Evolutionary conservation across 140 eudicot genomes (phyloP), one percentile per base, ranked within the genome.

Genomic region (Ambrosia hybrid): DNA sequence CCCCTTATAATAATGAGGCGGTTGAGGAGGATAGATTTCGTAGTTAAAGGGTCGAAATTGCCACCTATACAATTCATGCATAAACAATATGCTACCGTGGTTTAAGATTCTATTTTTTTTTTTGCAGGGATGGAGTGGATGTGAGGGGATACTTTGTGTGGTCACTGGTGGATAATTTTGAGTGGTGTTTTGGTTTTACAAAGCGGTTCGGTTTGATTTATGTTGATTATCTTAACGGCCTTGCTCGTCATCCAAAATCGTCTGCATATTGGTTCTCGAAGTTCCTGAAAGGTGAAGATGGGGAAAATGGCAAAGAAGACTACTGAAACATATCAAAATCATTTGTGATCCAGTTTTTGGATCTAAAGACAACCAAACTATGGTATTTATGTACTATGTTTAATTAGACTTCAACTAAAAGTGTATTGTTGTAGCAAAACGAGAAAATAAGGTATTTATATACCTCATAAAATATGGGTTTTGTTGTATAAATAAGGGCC

Each of bases 141-240:
- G 86, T 91, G 56, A 85, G 80, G 62, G 97, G 97, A 15, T 91
- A 87, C 77, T 91, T 91, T 76, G 95, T 92, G 6, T 91, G 97
- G 97, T 91, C 97, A 9, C 71, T 91, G 65, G 78, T 91, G 76
- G 95, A 91, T 78, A 88, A 91, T 86, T 91, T 88, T 62, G 97
- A 91, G 77, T 91, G 97, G 95, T 56, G 34, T 14, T 51, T 57
- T 16, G 97, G 97, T 33, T 88, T 85, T 65, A 91, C 95, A 46
- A 85, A 83, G 69, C 83, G 95, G 2, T 85, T 91, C 9, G 95
- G 95, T 48, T 65, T 91, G 78, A 57, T 81, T 21, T 84, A 83
- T 41, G 90, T 91, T 36, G 97, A 91, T 78, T 91, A 65, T 82
- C 85, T 83, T 57, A 84, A 89, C 8, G 82, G 80, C 43, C 87